Percentiles rank a stretch among this genome's conserved stretches.
These are phyloP conservation scores for Colletotrichum euphorbiae DNA, from an alignment of 2,329 filamentous ascomycete genomes.

Conservation along the genomic window DNA sequence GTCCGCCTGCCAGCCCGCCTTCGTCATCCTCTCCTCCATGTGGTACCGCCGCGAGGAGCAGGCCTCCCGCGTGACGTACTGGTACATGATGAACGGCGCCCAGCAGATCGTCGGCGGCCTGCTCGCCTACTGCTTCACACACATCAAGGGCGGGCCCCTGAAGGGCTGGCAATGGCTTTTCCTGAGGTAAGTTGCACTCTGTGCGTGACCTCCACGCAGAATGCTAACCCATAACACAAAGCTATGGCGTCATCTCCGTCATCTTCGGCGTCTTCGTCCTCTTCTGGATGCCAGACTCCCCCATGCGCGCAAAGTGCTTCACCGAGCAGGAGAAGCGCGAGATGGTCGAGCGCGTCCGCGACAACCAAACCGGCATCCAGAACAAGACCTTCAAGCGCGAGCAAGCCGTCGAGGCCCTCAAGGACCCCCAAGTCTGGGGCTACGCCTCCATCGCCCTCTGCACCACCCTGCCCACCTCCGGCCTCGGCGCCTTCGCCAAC, in stretches of 20 bases:
- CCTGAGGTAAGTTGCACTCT: conserved; percentile 51
- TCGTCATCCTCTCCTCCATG: conserved; percentile 74
- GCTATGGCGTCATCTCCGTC: conserved; percentile 71
- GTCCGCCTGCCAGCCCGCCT: conserved; percentile 75
- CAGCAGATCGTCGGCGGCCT: conserved; percentile 80
- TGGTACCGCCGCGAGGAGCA: conserved; percentile 80
- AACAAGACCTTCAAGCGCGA: conserved; percentile 62
- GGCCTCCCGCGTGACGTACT: conserved; percentile 73
- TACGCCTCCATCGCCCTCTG: conserved; percentile 75
- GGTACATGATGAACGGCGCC: conserved; percentile 83
- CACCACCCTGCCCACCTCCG: conserved; percentile 79
- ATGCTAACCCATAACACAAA: no score
- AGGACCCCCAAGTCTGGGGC: conserved; percentile 75
- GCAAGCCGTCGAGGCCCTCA: conserved; percentile 63
- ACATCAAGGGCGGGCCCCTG: conserved; percentile 64
- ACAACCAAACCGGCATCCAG: conserved; percentile 72
- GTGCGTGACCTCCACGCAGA: no score
- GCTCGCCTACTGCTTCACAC: conserved; percentile 72
- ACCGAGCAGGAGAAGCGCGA: conserved; percentile 73
- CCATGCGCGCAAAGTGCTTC: conserved; percentile 78
- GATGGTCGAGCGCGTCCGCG: conserved; percentile 70
- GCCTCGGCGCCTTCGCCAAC: conserved; percentile 78
- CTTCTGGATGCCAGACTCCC: conserved; percentile 74
- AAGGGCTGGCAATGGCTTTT: conserved; percentile 78
- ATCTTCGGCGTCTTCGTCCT: conserved; percentile 74